Evolutionary conservation across 257 asterid genomes (phyloP), one percentile per base, ranked within the genome.

Genomic region (Knoxia roxburghii): DNA sequence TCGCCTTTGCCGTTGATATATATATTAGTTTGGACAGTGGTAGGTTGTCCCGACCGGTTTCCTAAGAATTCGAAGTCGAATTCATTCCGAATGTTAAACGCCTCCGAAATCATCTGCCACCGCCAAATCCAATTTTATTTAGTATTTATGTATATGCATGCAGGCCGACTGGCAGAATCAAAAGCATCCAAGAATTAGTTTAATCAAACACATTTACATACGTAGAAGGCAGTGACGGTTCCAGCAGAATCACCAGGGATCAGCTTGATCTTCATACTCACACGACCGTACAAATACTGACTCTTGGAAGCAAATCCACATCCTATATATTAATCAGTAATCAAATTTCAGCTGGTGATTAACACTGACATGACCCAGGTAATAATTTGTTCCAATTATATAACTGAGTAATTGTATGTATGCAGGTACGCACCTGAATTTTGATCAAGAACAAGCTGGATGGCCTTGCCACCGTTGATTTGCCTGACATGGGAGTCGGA

Each of bases 51-150:
- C 0, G 96, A 64, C 3, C 97, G 79, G 65, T 93, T 93, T 3
- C 98, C 98, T 82, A 93, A 52, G 86, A 93, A 90, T 57, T 93
- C 98, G 23, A 93, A 93, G 76, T 93, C 98, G 14, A 90, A 77
- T 72, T 93, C 97, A 76, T 90, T 96, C 4, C 97, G 81, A 15
- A 78, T 40, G 1, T 58, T 70, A 57, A 74, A 77, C 0, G 86
- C 83, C 62, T 85, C 91, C 7, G 98, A 93, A n/a, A 81, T 93
- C 98, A 93, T 83, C 98, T 92, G 69, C n/a, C n/a, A n/a, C n/a
- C n/a, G n/a, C n/a, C n/a, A n/a, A n/a, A n/a, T n/a, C n/a, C n/a
- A n/a, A n/a, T n/a, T n/a, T n/a, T n/a, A n/a, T n/a, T n/a, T n/a
- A n/a, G n/a, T n/a, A n/a, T n/a, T n/a, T n/a, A n/a, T n/a, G n/a